phyloP scores from a whole-genome alignment of 2,329 filamentous ascomycete genomes.

The Colletotrichum tamarilloi region DNA sequence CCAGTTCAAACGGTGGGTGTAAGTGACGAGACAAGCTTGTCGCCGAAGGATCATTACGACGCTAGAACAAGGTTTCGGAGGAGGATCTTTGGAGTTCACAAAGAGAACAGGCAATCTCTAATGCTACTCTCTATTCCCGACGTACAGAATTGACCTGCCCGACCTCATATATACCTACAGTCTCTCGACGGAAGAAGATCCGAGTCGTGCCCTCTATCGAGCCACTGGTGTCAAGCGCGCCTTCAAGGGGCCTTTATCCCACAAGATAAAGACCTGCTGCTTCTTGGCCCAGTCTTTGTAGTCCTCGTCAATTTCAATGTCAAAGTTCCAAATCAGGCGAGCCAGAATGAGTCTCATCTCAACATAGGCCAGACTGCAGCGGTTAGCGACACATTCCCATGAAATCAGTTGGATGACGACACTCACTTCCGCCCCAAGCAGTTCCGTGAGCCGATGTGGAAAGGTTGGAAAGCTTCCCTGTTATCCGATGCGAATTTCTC shows the following conservation, averaged over 20 bases:
- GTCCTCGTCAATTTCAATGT: slow-evolving; percentile 53
- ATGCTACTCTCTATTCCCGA: neutral
- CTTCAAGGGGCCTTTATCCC: slow-evolving; percentile 39
- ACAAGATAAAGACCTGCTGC: slow-evolving; percentile 51
- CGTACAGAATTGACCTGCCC: neutral
- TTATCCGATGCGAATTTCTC: slow-evolving; percentile 42
- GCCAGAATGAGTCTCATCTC: slow-evolving; percentile 62
- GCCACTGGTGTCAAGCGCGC: neutral
- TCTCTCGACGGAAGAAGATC: neutral
- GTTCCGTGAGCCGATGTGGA: slow-evolving; percentile 38
- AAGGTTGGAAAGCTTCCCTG: slow-evolving; percentile 57
- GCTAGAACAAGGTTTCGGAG: neutral
- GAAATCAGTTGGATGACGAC: neutral
- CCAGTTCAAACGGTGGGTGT: neutral
- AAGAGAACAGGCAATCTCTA: neutral
- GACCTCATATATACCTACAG: neutral
- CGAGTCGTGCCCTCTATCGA: neutral
- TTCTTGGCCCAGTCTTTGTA: slow-evolving; percentile 49
- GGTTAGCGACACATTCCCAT: neutral
- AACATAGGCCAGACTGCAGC: slow-evolving; percentile 56
- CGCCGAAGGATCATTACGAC: neutral
- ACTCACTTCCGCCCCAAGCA: neutral
- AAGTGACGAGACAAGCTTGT: neutral
- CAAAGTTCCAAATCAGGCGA: slow-evolving; percentile 60
- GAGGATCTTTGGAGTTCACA: neutral